Base-by-base conservation (phyloP, 2,329 filamentous ascomycete genomes). In the Sporothrix phasma region DNA sequence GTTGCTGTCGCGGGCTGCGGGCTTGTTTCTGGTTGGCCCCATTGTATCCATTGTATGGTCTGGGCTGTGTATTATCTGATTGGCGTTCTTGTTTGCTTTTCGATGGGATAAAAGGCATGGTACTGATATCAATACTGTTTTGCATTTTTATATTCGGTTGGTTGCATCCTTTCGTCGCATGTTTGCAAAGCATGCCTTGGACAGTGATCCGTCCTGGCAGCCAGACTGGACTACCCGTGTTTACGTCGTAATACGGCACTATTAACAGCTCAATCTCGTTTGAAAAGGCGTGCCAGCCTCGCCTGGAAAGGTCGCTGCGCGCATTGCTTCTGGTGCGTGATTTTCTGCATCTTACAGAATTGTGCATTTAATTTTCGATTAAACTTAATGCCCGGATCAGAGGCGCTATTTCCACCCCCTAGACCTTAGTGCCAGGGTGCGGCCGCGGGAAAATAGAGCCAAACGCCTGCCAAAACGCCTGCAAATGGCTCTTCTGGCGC, bases 341-440 rank as follows among this genome's bases (percentile, higher is more conserved):
- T 61, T 64, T 61, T 56, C 51, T 56, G 37, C 8, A 22, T 11
- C 17, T 22, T n/a, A n/a, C n/a, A n/a, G 29, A 47, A 39, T 58
- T 62, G 29, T 53, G 22, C 34, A 62, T 29, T 62, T 62, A 26
- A 43, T 49, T 62, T 62, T n/a, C 15, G 22, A 62, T 62, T 62
- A 62, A 51, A 51, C 53, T 51, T 39, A 62, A 41, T 41, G 11
- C n/a, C 17, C 10, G 29, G 29, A 24, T 10, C 29, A 45, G 19
- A 31, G 58, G 39, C 54, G 53, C 53, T 24, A 24, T 59, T 29
- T 59, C 37, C 37, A 13, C 37, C 56, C n/a, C 56, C 24, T 60
- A 17, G n/a, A 3, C 26, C 10, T 47, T 58, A 58, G 56, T 31
- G 24, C 15, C 37, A 59, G 37, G 56, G 56, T 39, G 37, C 37